Base-by-base conservation (phyloP, 108 stramenopile species). In the Cylindrotheca closterium region DNA sequence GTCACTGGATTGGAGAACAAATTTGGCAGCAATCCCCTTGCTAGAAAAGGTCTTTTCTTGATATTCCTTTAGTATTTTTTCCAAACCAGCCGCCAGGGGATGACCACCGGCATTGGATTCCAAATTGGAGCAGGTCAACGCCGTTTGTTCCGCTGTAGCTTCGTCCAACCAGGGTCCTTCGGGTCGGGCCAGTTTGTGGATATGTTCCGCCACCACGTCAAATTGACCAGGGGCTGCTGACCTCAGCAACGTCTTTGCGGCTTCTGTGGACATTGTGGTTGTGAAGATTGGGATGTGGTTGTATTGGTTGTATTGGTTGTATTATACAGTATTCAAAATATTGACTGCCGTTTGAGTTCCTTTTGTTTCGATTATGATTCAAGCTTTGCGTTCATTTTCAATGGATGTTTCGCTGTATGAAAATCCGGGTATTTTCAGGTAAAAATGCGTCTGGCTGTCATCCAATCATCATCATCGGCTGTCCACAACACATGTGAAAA, bases 151-250 rank as follows among this genome's bases (percentile, higher is more conserved):
- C 4, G 29, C 46, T 34, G 60, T 48, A 12, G 47, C 26, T 30
- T 51, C 54, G 15, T 50, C 29, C 33, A 61, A 26, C 55, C 55
- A 56, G 34, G 12, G 22, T 15, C 60, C 47, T 8, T 27, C 34
- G 3, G 28, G 21, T 22, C 8, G 33, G 15, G 34, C 61, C 19
- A 74, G 33, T 17, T 42, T 61, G 19, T 49, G 24, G 7, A 74
- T 3, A 29, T 62, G 27, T 21, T 60, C 56, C 4, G 67, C 67
- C 7, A 75, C 61, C 29, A 22, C 56, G 53, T 75, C 74, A 27
- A 64, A 68, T n/a, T 75, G 74, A 3, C 74, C 74, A 15, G 74
- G 74, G n/a, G 74, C 68, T 24, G 75, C 50, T 12, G 74, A 62
- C 30, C 28, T 1, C 7, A 76, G 25, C 7, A 76, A 10, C 45